Base-by-base conservation (phyloP, 108 stramenopile genomes). In the Seminavis robusta region DNA sequence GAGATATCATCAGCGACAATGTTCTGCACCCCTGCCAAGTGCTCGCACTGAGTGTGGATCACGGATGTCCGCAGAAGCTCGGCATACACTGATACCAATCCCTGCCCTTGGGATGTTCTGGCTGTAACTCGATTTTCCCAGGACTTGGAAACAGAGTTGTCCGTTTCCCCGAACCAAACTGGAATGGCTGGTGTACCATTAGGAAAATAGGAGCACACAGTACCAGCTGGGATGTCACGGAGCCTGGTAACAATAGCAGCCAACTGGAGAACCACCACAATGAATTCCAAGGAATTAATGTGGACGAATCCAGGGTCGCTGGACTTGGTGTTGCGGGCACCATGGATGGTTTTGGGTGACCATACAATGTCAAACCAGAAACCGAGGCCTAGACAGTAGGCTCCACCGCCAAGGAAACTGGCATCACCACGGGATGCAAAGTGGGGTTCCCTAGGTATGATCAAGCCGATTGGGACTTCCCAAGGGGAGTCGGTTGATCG, bases 271-370 rank as follows among this genome's bases (percentile, higher is more conserved):
- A n/a, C n/a, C n/a, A n/a, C n/a, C n/a, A n/a, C n/a, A n/a, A n/a
- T n/a, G n/a, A 19, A 49, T 26, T 49, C 48, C 13, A 49, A 27
- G n/a, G 26, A 26, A n/a, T 49, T 49, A n/a, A 49, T 49, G 27
- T 49, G 48, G 11, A 49, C 26, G 11, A 28, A 28, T 7, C 28
- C 25, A 23, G 20, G 15, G n/a, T n/a, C n/a, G n/a, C n/a, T n/a
- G n/a, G n/a, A n/a, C n/a, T n/a, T n/a, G n/a, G n/a, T n/a, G n/a
- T n/a, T n/a, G n/a, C n/a, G n/a, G n/a, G n/a, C n/a, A n/a, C n/a
- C n/a, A n/a, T n/a, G n/a, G n/a, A n/a, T n/a, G n/a, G n/a, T n/a
- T n/a, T n/a, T n/a, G n/a, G n/a, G n/a, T n/a, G n/a, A n/a, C n/a
- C n/a, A n/a, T n/a, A n/a, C n/a, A n/a, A n/a, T n/a, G n/a, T n/a